These are phyloP conservation scores for Aspergillus cavernicola DNA, from an alignment of 495 filamentous ascomycete species.

Conservation along the genomic window DNA sequence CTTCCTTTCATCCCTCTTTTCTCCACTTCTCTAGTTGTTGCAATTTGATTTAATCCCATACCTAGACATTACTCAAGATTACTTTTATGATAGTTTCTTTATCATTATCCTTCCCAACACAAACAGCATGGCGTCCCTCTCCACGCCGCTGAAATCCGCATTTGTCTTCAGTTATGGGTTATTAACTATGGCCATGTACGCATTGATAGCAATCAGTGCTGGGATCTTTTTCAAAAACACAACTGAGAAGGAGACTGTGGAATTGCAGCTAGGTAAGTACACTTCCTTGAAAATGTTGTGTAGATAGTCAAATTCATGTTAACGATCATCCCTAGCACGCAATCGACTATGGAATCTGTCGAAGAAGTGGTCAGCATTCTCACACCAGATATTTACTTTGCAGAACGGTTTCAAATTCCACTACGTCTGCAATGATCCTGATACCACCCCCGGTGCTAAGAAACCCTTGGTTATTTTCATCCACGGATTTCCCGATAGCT, in stretches of 20 bases:
- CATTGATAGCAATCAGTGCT: slow-evolving; percentile 14
- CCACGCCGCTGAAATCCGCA: slow-evolving; percentile 14
- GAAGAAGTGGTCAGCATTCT: slow-evolving; percentile 34
- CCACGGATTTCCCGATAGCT: slow-evolving; percentile 59
- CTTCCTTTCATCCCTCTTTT: too few species aligned
- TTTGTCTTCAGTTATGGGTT: slow-evolving; percentile 34
- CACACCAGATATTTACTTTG: slow-evolving; percentile 46
- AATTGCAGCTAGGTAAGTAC: slow-evolving; percentile 38
- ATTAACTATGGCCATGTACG: slow-evolving; percentile 30
- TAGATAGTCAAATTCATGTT: too few species aligned
- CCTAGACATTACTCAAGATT: too few species aligned
- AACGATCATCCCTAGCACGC: slow-evolving; percentile 25
- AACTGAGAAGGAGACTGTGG: slow-evolving; percentile 34
- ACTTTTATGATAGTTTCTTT: too few species aligned
- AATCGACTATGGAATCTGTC: slow-evolving; percentile 47
- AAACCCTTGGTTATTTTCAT: slow-evolving; percentile 50
- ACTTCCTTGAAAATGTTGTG: too few species aligned
- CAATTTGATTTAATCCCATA: too few species aligned
- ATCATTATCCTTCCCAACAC: too few species aligned
- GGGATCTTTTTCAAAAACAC: slow-evolving; percentile 34
- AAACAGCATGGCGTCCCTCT: slow-evolving; percentile 26
- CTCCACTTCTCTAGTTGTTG: too few species aligned
- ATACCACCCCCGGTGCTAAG: slow-evolving; percentile 13
- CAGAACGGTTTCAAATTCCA: slow-evolving; percentile 49
- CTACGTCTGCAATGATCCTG: slow-evolving; percentile 44